These are phyloP conservation scores for Pseudozyma flocculosa DNA, from an alignment of 1,284 basidiomycete species.

Conservation along the genomic window DNA sequence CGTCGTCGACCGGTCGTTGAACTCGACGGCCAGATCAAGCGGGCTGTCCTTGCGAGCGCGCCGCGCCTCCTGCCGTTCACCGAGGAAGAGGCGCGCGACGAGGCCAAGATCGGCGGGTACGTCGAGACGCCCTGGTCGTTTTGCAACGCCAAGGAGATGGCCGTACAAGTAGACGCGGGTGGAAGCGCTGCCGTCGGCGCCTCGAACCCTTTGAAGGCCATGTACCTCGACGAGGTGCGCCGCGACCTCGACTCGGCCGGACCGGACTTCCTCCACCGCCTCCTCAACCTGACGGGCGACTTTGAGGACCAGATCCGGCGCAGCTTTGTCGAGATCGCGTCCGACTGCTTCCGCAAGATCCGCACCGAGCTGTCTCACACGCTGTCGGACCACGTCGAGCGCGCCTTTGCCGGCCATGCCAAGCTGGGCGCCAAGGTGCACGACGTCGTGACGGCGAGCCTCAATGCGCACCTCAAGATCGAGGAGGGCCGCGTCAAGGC, in stretches of 20 bases:
- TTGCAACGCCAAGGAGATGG: background rate
- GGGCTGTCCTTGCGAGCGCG: slow-evolving; percentile 1
- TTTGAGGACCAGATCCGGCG: no score
- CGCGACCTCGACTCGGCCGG: no score
- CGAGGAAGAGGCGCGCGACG: slow-evolving; percentile 3
- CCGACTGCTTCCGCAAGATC: no score
- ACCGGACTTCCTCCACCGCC: no score
- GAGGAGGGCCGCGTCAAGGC: slow-evolving; percentile 2
- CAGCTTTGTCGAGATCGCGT: no score
- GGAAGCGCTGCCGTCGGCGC: background rate
- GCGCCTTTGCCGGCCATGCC: background rate
- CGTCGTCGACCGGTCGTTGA: background rate
- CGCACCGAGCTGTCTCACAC: no score
- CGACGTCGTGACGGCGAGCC: slow-evolving; percentile 5
- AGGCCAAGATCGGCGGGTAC: background rate
- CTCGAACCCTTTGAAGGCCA: background rate
- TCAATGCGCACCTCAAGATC: slow-evolving; percentile 1
- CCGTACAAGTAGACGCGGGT: slow-evolving; percentile 4
- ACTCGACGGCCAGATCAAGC: slow-evolving; percentile 3
- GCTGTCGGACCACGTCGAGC: background rate
- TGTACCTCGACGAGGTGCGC: no score
- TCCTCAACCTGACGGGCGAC: no score
- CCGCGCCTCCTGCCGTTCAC: slow-evolving; percentile 13
- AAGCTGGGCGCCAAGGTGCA: slow-evolving; percentile 8
- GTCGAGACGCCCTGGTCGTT: slow-evolving; percentile 7